Conservation (phyloP, 768 basidiomycete species). For the Agrocybe pediades region DNA sequence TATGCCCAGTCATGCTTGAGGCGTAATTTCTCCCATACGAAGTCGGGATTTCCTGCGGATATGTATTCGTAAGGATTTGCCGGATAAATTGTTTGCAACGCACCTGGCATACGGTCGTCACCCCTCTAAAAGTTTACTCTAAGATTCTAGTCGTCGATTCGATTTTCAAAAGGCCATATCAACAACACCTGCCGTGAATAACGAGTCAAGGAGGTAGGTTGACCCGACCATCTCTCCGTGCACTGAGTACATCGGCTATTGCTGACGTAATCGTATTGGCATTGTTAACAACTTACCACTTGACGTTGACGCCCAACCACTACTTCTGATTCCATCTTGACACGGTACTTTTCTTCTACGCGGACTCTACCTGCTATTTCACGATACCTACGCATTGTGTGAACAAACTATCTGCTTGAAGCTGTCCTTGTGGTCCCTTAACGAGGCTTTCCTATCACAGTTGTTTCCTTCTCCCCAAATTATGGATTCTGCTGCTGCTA, state of each 20-base stretch:
- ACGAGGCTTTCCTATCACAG: too few relatives aligned
- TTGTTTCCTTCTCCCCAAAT: too few relatives aligned
- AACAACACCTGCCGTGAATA: too few relatives aligned
- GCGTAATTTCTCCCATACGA: conserved; percentile 19
- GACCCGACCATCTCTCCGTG: background rate
- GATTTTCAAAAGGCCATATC: background rate
- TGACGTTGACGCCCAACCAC: too few relatives aligned
- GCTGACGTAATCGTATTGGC: conserved; percentile 8
- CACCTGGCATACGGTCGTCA: background rate
- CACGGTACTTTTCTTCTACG: too few relatives aligned
- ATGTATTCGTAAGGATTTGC: background rate
- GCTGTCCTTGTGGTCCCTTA: too few relatives aligned
- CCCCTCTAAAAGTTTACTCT: background rate
- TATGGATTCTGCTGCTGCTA: background rate
- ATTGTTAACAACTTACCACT: too few relatives aligned
- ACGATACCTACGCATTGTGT: too few relatives aligned
- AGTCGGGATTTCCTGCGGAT: background rate
- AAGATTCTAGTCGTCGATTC: background rate
- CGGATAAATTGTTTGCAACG: background rate
- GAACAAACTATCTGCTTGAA: too few relatives aligned
- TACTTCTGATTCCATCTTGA: too few relatives aligned
- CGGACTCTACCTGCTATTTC: too few relatives aligned
- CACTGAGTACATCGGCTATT: background rate
- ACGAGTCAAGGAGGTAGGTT: too few relatives aligned
- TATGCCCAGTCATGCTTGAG: conserved; percentile 9